Evolutionary conservation across 2,329 filamentous ascomycete genomes (phyloP).

Genomic region (Monosporascus sp.): DNA sequence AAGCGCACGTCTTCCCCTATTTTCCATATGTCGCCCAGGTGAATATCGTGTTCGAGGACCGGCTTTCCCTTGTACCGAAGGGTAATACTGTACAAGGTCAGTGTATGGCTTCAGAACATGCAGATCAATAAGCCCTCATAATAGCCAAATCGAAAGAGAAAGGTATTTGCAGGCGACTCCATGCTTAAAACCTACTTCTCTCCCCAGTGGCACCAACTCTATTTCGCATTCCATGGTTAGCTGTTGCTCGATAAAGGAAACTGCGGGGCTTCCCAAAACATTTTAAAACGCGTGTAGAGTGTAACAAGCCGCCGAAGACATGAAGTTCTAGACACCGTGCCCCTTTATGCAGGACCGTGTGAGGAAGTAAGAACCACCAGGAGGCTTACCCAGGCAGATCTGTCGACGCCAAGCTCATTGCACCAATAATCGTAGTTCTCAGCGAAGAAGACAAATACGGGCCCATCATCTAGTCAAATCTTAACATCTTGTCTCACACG

Average conservation of each 20-base stretch:
- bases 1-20: slow-evolving; percentile 15
- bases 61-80: slow-evolving; percentile 9
- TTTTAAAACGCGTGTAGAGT: no score
- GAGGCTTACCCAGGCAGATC: slow-evolving; percentile 4
- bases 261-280: no score
- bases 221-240: no score
- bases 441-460: slow-evolving; percentile 17
- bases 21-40: slow-evolving; percentile 18
- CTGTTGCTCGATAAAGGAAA: no score
- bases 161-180: no score
- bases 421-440: slow-evolving; percentile 23
- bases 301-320: no score
- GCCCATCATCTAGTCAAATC: slow-evolving; percentile 14
- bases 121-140: no score
- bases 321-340: no score
- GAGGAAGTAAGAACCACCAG: no score
- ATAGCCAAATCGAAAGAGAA: no score
- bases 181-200: slow-evolving; percentile 8
- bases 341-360: no score
- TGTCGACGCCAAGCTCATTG: slow-evolving; percentile 13
- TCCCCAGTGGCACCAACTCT: slow-evolving; percentile 20
- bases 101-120: background rate
- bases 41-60: slow-evolving; percentile 13
- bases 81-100: slow-evolving; percentile 6
- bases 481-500: background rate